Evolutionary conservation across 1,284 basidiomycete species (phyloP), one percentile per base, ranked within the genome.

Genomic region (Austroboletus novae-zelandiae): DNA sequence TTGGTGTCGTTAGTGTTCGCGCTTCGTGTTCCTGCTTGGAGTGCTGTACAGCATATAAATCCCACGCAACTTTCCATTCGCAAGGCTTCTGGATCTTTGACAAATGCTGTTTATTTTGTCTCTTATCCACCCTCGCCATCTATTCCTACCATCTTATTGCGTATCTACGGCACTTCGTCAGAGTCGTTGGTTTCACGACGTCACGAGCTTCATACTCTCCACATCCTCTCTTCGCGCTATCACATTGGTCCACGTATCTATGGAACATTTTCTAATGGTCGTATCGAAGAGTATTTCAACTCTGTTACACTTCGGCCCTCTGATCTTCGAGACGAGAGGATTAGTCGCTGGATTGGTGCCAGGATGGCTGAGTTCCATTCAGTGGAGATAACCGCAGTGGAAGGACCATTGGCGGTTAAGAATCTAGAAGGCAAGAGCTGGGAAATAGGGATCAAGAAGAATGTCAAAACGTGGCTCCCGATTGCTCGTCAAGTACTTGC

Each of bases 31-130:
- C 78, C 81, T 29, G 71, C 72, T 29, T 91, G 89, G 89, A 66
- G 68, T 30, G 69, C 74, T 39, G 54, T 65, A 6, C 70, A 69
- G 42, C 51, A 43, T n/a, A 71, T 84, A 42, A 67, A 71, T 23
- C 66, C 81, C 17, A 70, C 77, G 34, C 74, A 77, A 40, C 68
- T 94, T 51, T 76, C 75, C 51, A 79, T 95, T 57, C 76, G 76
- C 61, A 94, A 89, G 68, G 87, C 92, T n/a, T 90, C 93, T 9
- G 94, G 94, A 14, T 89, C 91, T 17, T 71, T 96, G 59, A 98
- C 94, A 40, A 98, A 98, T 66, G 89, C 91, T 54, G 92, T 98
- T 48, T 97, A 93, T 71, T 98, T 97, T 71, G 86, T 97, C 45
- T 89, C 86, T 20, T 84, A 77, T 63, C 74, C 79, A 20, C 64